Evolutionary conservation across 1,284 basidiomycete species (phyloP).

Genomic region (Ceratobasidium sp.): DNA sequence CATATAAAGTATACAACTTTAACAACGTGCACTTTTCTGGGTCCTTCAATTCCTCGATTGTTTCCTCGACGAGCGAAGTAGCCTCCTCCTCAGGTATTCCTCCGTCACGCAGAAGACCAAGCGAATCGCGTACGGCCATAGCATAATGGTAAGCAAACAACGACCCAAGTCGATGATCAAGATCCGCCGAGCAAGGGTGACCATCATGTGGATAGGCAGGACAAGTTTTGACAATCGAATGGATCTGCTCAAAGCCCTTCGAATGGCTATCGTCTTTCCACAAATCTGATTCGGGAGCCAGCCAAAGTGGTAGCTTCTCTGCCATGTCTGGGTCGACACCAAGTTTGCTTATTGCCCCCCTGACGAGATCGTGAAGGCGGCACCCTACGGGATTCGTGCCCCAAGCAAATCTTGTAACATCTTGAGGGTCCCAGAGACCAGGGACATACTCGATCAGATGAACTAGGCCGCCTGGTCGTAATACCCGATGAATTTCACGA

Average conservation of each 20-base stretch:
- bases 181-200: not conserved
- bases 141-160: not conserved
- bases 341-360: not conserved
- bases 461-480: slow-evolving; percentile 18
- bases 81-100: slow-evolving; percentile 5
- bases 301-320: slow-evolving; percentile 6
- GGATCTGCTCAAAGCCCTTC: slow-evolving; percentile 5
- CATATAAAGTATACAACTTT: slow-evolving; percentile 10
- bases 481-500: slow-evolving; percentile 12
- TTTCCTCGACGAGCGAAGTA: not conserved
- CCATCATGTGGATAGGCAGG: slow-evolving; percentile 14
- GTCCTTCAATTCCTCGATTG: slow-evolving; percentile 9
- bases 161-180: slow-evolving; percentile 3
- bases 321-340: slow-evolving; percentile 7
- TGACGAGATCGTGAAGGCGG: not conserved
- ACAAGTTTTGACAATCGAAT: not conserved
- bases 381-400: not conserved
- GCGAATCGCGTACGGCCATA: not conserved
- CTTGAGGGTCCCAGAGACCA: not conserved
- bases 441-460: slow-evolving; percentile 8
- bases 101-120: not conserved
- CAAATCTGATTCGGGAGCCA: not conserved
- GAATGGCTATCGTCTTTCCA: not conserved
- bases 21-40: slow-evolving; percentile 6
- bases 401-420: not conserved